Percentiles rank a stretch among this genome's conserved stretches.
Conservation (phyloP, 2,329 filamentous ascomycete genomes). For the Bipolaris bicolor region DNA sequence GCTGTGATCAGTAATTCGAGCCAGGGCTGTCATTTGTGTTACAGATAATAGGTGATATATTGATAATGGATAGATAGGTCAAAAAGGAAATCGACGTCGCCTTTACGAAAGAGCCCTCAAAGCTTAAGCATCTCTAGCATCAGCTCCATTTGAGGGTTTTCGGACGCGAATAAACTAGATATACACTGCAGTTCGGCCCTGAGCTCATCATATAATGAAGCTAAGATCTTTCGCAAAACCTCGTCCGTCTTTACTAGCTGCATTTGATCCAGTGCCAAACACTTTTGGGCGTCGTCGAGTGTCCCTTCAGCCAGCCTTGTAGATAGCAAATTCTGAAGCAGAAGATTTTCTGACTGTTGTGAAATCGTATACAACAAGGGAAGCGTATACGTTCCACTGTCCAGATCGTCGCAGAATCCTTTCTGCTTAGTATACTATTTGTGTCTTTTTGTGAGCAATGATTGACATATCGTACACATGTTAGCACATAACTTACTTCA, state of each 20-base stretch:
- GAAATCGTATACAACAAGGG: background rate
- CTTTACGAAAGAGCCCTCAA: background rate
- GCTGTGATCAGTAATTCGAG: background rate
- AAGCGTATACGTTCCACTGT: background rate
- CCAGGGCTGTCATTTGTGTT: background rate
- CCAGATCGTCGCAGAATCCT: conserved; percentile 1
- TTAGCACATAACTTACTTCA: background rate
- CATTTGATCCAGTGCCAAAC: background rate
- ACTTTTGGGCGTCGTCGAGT: background rate
- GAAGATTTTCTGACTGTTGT: background rate
- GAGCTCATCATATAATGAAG: background rate
- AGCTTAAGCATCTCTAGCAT: background rate
- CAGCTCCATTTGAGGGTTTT: conserved; percentile 1
- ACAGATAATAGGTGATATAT: background rate
- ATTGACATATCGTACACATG: background rate
- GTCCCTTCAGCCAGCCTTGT: background rate
- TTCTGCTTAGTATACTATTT: background rate
- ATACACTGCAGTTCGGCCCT: background rate
- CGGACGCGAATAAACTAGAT: background rate
- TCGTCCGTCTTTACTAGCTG: background rate
- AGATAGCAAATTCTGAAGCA: background rate
- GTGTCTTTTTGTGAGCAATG: background rate
- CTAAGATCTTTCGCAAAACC: background rate
- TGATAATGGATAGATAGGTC: background rate
- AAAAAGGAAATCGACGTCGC: background rate